Evolutionary conservation across 2,329 filamentous ascomycete species (phyloP), one percentile per base, ranked within the genome.

Genomic region (Colletotrichum viniferum): DNA sequence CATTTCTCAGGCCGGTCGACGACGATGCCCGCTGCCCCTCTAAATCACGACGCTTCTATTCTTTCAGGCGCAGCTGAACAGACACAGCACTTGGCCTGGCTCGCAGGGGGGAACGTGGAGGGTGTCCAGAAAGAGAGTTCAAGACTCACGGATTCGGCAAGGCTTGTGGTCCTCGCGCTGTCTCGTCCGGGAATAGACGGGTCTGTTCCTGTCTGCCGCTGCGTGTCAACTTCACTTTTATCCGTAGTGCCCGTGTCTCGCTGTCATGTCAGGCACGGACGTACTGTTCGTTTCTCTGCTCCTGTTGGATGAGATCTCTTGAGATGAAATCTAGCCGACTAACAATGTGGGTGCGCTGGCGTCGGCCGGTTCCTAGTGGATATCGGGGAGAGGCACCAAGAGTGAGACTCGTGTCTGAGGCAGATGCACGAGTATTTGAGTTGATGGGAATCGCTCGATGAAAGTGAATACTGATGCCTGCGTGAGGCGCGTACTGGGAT

Each of bases 221-320:
- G 69, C 61, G 58, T 61, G 74, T 76, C 74, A 76, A 76, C 52
- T 65, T 61, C 55, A 64, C 56, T 38, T 34, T 65, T 73, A 58
- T 32, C 63, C 73, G 73, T 73, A 75, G 73, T 43, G 69, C 55
- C 74, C 74, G 71, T 76, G 74, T 76, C 74, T 76, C 65, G 71
- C 71, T 76, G 64, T 73, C 74, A 74, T 74, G 74, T 74, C 70
- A 74, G 74, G 74, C 71, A 76, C 74, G 71, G 71, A 74, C 74
- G 60, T 70, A 76, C 74, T 70, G 71, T 76, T 76, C 64, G 48
- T 60, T 58, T 38, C 32, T 61, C n/a, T 34, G 36, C 32, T 48
- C 65, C 71, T 52, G 64, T 74, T 60, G 60, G 24, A 38, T 36
- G 64, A 36, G 28, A 18, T 71, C 73, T 70, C 65, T 74, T 74